A percentile compares a stretch with the other conserved stretches of the same genome.
phyloP scores from a whole-genome alignment of 345 rosid genomes.

The Pistacia integerrima region DNA sequence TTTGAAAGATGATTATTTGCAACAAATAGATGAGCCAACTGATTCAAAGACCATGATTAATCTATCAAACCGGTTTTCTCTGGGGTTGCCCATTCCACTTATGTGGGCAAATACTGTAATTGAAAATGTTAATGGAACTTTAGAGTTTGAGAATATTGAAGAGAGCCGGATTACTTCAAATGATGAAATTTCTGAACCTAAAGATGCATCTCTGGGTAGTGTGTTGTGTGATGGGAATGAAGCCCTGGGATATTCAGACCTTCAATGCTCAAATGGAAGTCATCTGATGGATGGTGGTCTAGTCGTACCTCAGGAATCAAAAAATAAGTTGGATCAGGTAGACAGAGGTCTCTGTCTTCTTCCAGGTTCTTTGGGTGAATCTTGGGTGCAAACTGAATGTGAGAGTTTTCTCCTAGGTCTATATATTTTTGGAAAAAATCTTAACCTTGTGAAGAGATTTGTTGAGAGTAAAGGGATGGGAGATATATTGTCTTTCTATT shows the following conservation, averaged over 20 bases:
- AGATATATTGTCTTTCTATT: slow-evolving; percentile 64
- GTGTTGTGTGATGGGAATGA: slow-evolving; percentile 8
- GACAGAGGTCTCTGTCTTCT: slow-evolving; percentile 40
- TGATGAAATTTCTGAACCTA: slow-evolving; percentile 16
- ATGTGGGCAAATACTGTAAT: slow-evolving; percentile 47
- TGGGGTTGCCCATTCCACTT: slow-evolving; percentile 48
- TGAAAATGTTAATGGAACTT: slow-evolving; percentile 40
- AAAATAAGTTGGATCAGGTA: slow-evolving; percentile 31
- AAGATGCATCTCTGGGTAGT: slow-evolving; percentile 18
- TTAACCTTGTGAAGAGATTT: slow-evolving; percentile 54
- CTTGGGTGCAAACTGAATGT: slow-evolving; percentile 50
- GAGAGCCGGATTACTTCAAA: slow-evolving; percentile 22
- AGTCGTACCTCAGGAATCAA: slow-evolving; percentile 33
- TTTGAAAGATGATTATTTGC: slow-evolving; percentile 28
- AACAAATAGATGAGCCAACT: slow-evolving; percentile 23
- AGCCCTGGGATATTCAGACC: background rate
- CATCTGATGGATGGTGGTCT: slow-evolving; percentile 36
- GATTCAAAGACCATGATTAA: slow-evolving; percentile 19
- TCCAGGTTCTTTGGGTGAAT: slow-evolving; percentile 51
- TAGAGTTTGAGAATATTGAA: slow-evolving; percentile 31
- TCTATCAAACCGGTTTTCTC: slow-evolving; percentile 20
- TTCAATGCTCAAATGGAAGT: slow-evolving; percentile 12
- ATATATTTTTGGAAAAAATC: slow-evolving; percentile 71
- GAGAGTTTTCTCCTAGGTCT: slow-evolving; percentile 68
- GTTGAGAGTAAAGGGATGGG: slow-evolving; percentile 61